These are phyloP conservation scores for Claviceps pazoutovae DNA, from an alignment of 2,329 filamentous ascomycete genomes.

Conservation along the genomic window DNA sequence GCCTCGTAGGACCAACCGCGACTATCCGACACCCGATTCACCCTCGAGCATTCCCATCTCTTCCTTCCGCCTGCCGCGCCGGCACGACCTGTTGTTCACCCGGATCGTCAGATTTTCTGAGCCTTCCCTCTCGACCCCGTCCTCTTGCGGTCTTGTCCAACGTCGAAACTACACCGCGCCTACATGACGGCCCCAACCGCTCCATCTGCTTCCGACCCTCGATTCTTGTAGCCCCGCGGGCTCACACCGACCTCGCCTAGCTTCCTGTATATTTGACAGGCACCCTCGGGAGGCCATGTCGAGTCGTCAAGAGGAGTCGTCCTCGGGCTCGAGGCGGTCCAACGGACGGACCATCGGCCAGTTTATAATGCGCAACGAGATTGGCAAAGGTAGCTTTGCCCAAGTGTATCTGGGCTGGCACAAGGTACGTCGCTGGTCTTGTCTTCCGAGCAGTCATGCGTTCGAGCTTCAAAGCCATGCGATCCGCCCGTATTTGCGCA, in stretches of 20 bases:
- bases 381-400: slow-evolving; percentile 95
- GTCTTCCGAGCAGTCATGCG: neutral
- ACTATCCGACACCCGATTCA: slow-evolving; percentile 6
- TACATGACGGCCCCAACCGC: slow-evolving; percentile 27
- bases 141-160: slow-evolving; percentile 6
- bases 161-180: slow-evolving; percentile 8
- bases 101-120: neutral
- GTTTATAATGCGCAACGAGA: slow-evolving; percentile 75
- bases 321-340: slow-evolving; percentile 22
- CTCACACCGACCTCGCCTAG: slow-evolving; percentile 16
- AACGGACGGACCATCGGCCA: slow-evolving; percentile 43
- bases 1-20: slow-evolving; percentile 10
- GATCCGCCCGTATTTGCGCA: too few species aligned
- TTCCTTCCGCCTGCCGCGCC: slow-evolving; percentile 6
- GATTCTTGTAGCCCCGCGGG: slow-evolving; percentile 24
- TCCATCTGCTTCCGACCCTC: slow-evolving; percentile 21
- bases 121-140: slow-evolving; percentile 1
- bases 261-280: slow-evolving; percentile 21
- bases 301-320: slow-evolving; percentile 23
- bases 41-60: slow-evolving; percentile 2
- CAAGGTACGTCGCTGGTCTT: slow-evolving; percentile 38
- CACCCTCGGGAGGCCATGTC: slow-evolving; percentile 24
- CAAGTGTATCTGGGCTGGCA: slow-evolving; percentile 83
- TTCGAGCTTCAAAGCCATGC: too few species aligned
- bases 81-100: slow-evolving; percentile 5